Base-by-base conservation (phyloP, 2,329 filamentous ascomycete species). In the Raffaelea arxii region DNA sequence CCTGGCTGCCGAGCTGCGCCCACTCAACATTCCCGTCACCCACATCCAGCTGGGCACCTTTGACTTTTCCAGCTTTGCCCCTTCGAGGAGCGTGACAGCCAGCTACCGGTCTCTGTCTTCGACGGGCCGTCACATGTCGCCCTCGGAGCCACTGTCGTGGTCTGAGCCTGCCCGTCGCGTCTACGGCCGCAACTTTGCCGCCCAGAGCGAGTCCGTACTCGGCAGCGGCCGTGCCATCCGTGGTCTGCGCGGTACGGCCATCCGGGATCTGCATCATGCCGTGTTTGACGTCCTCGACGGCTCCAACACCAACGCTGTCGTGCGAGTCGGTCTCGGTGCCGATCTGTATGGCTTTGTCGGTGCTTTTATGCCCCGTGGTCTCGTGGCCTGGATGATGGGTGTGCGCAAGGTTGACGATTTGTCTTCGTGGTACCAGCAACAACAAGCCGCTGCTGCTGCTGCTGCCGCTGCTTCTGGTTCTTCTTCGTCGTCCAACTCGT, bases 351-450 rank as follows among this genome's bases (percentile, higher is more conserved):
- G 86, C 35, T 73, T 96, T 25, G 84, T 97, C 7, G 92, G 90
- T 6, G 76, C 78, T 35, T 91, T 84, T 77, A 74, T 85, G 22
- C 91, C 92, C 1, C 73, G 78, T 19, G 75, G 80, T 3, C 61
- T 96, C 16, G 84, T 97, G n/a, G 82, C 81, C 2, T 92, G 87
- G 85, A 94, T 97, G 85, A 84, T 97, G 78, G 89, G 89, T 11
- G 77, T 90, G 48, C 72, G 81, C 50, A 69, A 69, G 47, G 78
- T 82, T 16, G 71, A 78, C 46, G 70, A 78, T 60, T 63, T 80
- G 41, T 71, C 70, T 42, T 61, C 69, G 2, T 78, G 74, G 74
- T 74, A 77, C 65, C 66, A 53, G 65, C 63, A 5, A 62, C 27
- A 41, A 2, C 62, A 62, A 57, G 18, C 39, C 2, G 30, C 36